Evolutionary conservation across 257 asterid species (phyloP).

Genomic region (Salvia splendens): DNA sequence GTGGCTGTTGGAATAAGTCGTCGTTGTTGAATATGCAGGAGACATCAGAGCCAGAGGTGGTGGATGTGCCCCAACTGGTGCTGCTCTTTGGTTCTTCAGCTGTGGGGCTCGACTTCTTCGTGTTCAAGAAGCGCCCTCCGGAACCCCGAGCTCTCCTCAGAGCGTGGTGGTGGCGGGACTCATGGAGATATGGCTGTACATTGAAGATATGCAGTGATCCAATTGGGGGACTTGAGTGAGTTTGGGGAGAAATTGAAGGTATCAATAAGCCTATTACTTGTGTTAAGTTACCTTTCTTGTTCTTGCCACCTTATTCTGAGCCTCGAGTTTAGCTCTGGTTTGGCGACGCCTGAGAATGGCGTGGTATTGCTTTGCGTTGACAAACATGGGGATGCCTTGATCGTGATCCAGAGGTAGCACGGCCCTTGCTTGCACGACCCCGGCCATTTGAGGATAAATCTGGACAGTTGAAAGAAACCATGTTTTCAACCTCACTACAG

Average conservation of each 20-base stretch:
- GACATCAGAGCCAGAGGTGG: conserved; percentile 52
- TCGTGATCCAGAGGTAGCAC: conserved; percentile 61
- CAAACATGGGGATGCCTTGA: conserved; percentile 61
- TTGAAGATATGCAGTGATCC: conserved; percentile 2
- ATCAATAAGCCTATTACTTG: neutral
- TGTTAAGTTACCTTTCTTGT: conserved; percentile 59
- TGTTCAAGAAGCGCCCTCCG: conserved; percentile 70
- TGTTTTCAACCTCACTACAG: neutral
- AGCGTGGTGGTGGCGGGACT: conserved; percentile 73
- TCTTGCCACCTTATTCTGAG: conserved; percentile 53
- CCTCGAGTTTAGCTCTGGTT: conserved; percentile 72
- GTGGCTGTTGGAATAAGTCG: conserved; percentile 44
- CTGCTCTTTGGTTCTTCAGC: conserved; percentile 36
- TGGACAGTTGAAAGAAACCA: conserved; percentile 16
- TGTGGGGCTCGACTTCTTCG: conserved; percentile 41
- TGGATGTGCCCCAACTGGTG: conserved; percentile 57
- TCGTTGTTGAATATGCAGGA: conserved; percentile 59
- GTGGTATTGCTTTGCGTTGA: conserved; percentile 74
- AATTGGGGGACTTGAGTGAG: neutral
- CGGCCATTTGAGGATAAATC: conserved; percentile 66
- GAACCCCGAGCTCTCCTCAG: conserved; percentile 64
- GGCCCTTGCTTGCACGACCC: conserved; percentile 48
- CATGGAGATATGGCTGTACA: conserved; percentile 64
- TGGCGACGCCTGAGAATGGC: conserved; percentile 80
- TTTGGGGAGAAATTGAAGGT: neutral